Base-by-base conservation (phyloP, 768 basidiomycete genomes). In the Boletus eberwhitei region DNA sequence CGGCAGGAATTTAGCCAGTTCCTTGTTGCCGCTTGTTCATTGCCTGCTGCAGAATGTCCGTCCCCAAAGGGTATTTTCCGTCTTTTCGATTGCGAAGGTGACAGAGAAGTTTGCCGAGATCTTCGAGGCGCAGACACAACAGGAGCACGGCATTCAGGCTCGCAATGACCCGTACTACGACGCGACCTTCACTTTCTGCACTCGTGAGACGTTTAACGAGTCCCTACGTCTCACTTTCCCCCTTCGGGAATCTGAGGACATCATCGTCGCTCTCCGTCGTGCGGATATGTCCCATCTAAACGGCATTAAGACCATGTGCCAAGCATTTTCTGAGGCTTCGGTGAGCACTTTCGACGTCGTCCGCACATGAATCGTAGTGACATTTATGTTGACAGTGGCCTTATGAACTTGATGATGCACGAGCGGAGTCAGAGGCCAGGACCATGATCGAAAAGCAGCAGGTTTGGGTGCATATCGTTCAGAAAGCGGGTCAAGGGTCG, bases 401-500 rank as follows among this genome's bases (percentile, higher is more conserved):
- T 0, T 90, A 86, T 60, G 48, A 70, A 2, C 72, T 90, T 14
- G 71, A 74, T 0, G 34, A 50, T 7, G 69, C 73, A 0, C 57
- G 63, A 19, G 84, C 87, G 0, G 19, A 69, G 4, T 29, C 64
- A 24, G 87, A 90, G 67, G 87, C 87, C 0, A 50, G 48, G 2
- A 50, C 70, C 12, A 62, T 88, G 40, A 77, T 90, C 38, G 46
- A 56, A 0, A 74, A 77, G 2, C 39, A 68, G 1, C 73, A 80
- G 45, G 75, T 81, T 0, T 91, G 87, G 87, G 80, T 90, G 0
- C 83, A 83, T 53, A 65, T 76, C 29, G 67, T 83, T 5, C 60
- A 66, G 38, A 26, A 52, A 42, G 55, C 0, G 0, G 67, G 59
- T 4, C 60, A 41, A 48, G 41, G 45, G 1, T 52, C 69, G 7